Evolutionary conservation across 129 eudicot species (phyloP).

Genomic region (Glebionis coronaria): DNA sequence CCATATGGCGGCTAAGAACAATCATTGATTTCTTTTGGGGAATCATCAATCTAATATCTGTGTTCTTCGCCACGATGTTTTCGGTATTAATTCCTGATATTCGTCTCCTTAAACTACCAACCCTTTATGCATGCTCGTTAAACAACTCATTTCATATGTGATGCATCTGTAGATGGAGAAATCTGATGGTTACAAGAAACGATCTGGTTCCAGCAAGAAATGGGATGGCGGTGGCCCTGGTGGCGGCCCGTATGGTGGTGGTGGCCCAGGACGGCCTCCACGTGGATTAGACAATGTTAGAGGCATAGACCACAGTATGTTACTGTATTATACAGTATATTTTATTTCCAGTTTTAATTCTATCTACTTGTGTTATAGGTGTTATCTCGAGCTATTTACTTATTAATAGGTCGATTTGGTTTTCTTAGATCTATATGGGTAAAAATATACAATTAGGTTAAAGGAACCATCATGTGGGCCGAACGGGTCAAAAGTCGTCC

Average conservation of each 20-base stretch:
- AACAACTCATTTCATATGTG: constrained; percentile 2
- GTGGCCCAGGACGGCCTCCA: constrained; percentile 95
- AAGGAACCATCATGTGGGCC: background rate
- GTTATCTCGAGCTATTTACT: background rate
- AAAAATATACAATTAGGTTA: background rate
- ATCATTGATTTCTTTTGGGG: constrained; percentile 78
- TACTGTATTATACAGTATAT: background rate
- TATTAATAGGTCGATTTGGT: background rate
- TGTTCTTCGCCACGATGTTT: constrained; percentile 86
- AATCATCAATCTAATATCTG: constrained; percentile 53
- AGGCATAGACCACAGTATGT: constrained; percentile 93
- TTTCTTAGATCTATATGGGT: background rate
- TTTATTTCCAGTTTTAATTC: background rate
- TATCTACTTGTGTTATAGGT: background rate
- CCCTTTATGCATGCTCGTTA: constrained; percentile 1
- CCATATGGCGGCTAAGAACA: constrained; percentile 84
- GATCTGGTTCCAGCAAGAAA: constrained; percentile 78
- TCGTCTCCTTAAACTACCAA: constrained; percentile 2
- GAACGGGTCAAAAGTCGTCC: background rate
- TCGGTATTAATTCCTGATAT: constrained; percentile 43
- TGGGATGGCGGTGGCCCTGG: constrained; percentile 84
- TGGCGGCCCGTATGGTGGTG: constrained; percentile 63
- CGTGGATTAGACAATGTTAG: constrained; percentile 77
- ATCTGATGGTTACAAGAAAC: constrained; percentile 77
- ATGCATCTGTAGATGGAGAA: constrained; percentile 78